Percentiles rank a stretch among this genome's conserved stretches.
Evolutionary conservation across 345 rosid species (phyloP).

Genomic region (Salix viminalis): DNA sequence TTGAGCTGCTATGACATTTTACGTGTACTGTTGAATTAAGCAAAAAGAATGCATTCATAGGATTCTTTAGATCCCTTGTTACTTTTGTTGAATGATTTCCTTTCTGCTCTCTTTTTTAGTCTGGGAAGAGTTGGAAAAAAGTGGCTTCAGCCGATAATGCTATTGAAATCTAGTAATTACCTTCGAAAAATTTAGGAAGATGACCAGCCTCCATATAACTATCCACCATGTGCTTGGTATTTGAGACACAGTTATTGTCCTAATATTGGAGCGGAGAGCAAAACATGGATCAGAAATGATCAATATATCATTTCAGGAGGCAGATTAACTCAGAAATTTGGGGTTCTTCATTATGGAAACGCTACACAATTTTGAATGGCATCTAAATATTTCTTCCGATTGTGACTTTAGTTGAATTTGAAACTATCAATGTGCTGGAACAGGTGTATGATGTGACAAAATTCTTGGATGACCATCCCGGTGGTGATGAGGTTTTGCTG

Average conservation of each 20-base stretch:
- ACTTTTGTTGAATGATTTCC: background rate
- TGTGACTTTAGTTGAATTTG: background rate
- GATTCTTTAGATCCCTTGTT: background rate
- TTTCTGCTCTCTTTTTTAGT: too few relatives aligned
- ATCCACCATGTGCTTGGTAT: background rate
- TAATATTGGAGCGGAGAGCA: background rate
- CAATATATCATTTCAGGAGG: background rate
- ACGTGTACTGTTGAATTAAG: too few relatives aligned
- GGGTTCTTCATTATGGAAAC: background rate
- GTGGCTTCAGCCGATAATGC: background rate
- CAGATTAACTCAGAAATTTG: background rate
- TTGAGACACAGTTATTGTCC: background rate
- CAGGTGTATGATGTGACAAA: slow-evolving; percentile 26
- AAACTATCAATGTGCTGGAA: background rate
- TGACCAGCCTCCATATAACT: background rate
- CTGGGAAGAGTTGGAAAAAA: background rate
- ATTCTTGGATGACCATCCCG: slow-evolving; percentile 33
- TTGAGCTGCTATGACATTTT: too few relatives aligned
- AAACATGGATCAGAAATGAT: background rate
- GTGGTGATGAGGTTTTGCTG: slow-evolving; percentile 28
- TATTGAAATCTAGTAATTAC: too few relatives aligned
- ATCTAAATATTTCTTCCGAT: background rate
- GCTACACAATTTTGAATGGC: background rate
- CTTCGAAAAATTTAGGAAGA: background rate
- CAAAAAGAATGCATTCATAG: background rate